A percentile compares a stretch with the other conserved stretches of the same genome.
Evolutionary conservation across 169 alveolate genomes (phyloP).

Genomic region (Eimeria brunetti): DNA sequence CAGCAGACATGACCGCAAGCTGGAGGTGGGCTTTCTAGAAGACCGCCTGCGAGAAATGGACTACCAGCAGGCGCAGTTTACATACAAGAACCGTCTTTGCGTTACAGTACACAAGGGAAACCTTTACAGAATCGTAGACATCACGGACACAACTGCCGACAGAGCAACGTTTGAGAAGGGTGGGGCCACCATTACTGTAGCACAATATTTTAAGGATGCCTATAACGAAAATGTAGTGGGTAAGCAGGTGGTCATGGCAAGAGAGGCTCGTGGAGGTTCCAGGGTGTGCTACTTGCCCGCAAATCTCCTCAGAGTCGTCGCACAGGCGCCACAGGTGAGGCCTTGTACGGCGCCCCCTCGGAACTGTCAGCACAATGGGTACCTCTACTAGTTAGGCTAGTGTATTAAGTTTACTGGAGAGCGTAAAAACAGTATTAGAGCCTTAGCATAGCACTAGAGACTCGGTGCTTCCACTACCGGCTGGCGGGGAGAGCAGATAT

Average conservation of each 20-base stretch:
- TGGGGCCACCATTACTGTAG: constrained; percentile 32
- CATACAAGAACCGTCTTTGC: constrained; percentile 63
- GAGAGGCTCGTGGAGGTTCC: constrained; percentile 62
- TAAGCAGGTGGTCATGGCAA: constrained; percentile 22
- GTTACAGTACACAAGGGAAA: constrained; percentile 63
- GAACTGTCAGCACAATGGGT: neutral
- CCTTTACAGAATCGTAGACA: constrained; percentile 37
- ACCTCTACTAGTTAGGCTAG: neutral
- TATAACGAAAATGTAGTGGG: constrained; percentile 46
- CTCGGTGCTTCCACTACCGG: neutral
- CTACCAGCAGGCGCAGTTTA: constrained; percentile 26
- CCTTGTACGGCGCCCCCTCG: neutral
- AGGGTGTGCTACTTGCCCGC: constrained; percentile 52
- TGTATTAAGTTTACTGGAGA: neutral
- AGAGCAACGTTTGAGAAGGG: constrained; percentile 53
- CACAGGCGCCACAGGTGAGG: constrained; percentile 54
- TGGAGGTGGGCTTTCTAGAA: constrained; percentile 38
- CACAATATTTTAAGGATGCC: constrained; percentile 51
- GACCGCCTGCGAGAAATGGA: constrained; percentile 48
- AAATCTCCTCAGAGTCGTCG: constrained; percentile 53
- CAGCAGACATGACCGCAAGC: constrained; percentile 71
- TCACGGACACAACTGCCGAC: constrained; percentile 64
- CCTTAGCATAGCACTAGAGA: neutral
- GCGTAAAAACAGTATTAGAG: neutral
- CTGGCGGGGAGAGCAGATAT: too few species aligned